Conservation (phyloP, 306 rosid species). For the Corylus americana region DNA sequence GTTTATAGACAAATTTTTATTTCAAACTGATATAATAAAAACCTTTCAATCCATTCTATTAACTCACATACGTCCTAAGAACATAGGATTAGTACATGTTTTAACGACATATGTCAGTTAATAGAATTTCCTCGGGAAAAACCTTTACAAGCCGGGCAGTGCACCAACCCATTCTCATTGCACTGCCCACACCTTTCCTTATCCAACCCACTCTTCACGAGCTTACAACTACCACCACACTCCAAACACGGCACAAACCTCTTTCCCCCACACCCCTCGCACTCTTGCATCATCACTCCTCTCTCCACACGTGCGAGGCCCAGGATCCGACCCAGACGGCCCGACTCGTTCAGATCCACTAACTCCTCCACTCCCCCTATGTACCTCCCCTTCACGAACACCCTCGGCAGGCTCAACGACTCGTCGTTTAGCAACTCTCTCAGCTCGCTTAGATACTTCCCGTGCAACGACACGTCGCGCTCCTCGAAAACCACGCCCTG, state of each 20-base stretch:
- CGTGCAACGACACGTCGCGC: conserved; percentile 88
- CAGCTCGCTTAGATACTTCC: conserved; percentile 58
- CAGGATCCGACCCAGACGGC: conserved; percentile 57
- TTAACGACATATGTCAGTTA: too few species aligned
- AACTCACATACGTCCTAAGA: too few species aligned
- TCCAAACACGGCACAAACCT: conserved; percentile 84
- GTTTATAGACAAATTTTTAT: too few species aligned
- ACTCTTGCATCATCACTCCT: conserved; percentile 57
- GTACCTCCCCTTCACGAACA: conserved; percentile 83
- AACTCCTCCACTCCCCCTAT: conserved; percentile 71
- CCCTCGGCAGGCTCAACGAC: conserved; percentile 49
- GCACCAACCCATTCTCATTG: conserved; percentile 79
- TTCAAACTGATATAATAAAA: too few species aligned
- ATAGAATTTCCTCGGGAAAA: too few species aligned
- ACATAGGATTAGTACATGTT: too few species aligned
- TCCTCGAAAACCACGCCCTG: conserved; percentile 71
- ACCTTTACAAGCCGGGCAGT: conserved; percentile 57
- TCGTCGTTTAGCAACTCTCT: conserved; percentile 50
- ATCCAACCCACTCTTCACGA: conserved; percentile 27
- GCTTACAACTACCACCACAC: conserved; percentile 79
- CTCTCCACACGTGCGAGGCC: conserved; percentile 61
- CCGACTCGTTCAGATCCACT: conserved; percentile 63
- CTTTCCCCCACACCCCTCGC: conserved; percentile 81
- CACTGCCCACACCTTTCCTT: conserved; percentile 58
- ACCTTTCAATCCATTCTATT: too few species aligned